A percentile compares a stretch with the other conserved stretches of the same genome.
These are phyloP conservation scores for Bolboschoenus planiculmis DNA, from an alignment of 176 grass and related monocot genomes.

Conservation along the genomic window DNA sequence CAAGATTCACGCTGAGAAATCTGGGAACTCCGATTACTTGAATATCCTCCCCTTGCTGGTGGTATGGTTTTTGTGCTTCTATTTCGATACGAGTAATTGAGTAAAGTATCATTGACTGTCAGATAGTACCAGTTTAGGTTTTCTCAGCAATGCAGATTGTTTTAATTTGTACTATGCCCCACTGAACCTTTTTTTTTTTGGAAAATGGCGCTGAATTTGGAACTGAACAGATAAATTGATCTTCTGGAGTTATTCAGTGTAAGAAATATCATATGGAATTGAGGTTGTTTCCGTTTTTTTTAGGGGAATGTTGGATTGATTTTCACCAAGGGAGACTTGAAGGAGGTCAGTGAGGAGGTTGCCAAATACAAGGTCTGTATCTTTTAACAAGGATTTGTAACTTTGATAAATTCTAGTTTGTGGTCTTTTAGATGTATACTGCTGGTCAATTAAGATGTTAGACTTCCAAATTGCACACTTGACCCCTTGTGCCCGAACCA, in stretches of 20 bases:
- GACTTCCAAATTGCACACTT: background rate
- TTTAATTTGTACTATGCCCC: too few relatives aligned
- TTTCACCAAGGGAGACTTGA: slow-evolving; percentile 89
- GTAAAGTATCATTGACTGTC: too few relatives aligned
- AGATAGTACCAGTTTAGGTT: too few relatives aligned
- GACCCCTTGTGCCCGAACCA: background rate
- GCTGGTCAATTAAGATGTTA: background rate
- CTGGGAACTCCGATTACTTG: slow-evolving; percentile 41
- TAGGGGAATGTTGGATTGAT: slow-evolving; percentile 84
- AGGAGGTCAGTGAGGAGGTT: slow-evolving; percentile 81
- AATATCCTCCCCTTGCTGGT: slow-evolving; percentile 51
- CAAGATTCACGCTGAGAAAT: slow-evolving; percentile 53
- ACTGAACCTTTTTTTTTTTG: too few relatives aligned
- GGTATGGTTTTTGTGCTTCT: slow-evolving; percentile 14
- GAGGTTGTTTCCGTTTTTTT: slow-evolving; percentile 2
- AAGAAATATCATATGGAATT: background rate
- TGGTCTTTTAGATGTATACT: background rate
- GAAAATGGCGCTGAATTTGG: background rate
- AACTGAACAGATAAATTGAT: background rate
- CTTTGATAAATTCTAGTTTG: background rate
- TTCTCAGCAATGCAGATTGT: too few relatives aligned
- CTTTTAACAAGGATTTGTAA: background rate
- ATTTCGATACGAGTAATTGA: background rate
- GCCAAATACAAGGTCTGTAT: slow-evolving; percentile 74
- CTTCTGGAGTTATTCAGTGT: background rate